phyloP scores from a whole-genome alignment of 495 filamentous ascomycete genomes.

The Cladorrhinum samala region DNA sequence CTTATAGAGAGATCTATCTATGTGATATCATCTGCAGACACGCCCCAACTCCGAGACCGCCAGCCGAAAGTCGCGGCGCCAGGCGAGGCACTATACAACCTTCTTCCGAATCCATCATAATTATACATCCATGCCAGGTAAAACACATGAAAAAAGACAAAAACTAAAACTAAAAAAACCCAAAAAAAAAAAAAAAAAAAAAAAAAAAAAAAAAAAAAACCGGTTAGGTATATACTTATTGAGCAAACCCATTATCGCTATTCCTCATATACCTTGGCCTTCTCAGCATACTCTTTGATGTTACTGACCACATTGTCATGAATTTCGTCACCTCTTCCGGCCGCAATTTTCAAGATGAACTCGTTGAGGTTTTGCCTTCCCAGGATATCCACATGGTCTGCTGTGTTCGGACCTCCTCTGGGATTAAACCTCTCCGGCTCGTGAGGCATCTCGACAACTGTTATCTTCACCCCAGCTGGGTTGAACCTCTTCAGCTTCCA shows the following conservation, averaged over 20 bases:
- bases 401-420: slow-evolving; percentile 88
- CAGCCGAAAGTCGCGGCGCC: no score
- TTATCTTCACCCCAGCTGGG: slow-evolving; percentile 72
- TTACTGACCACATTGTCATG: slow-evolving; percentile 70
- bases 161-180: no score
- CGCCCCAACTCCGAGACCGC: no score
- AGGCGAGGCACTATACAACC: no score
- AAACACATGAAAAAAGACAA: no score
- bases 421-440: slow-evolving; percentile 90
- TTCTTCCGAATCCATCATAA: no score
- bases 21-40: background rate
- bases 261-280: slow-evolving; percentile 59
- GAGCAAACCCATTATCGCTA: background rate
- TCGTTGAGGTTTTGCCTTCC: slow-evolving; percentile 87
- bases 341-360: slow-evolving; percentile 78
- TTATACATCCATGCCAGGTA: no score
- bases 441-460: slow-evolving; percentile 90
- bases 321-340: slow-evolving; percentile 78
- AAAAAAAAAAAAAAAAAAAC: no score
- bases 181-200: no score
- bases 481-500: slow-evolving; percentile 95
- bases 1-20: background rate
- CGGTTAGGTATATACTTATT: background rate
- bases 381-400: slow-evolving; percentile 95
- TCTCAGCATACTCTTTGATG: slow-evolving; percentile 73